A percentile compares a stretch with the other conserved stretches of the same genome.
These are phyloP conservation scores for Stephanocyclus meneghinianus DNA, from an alignment of 352 stramenopile genomes.

Conservation along the genomic window DNA sequence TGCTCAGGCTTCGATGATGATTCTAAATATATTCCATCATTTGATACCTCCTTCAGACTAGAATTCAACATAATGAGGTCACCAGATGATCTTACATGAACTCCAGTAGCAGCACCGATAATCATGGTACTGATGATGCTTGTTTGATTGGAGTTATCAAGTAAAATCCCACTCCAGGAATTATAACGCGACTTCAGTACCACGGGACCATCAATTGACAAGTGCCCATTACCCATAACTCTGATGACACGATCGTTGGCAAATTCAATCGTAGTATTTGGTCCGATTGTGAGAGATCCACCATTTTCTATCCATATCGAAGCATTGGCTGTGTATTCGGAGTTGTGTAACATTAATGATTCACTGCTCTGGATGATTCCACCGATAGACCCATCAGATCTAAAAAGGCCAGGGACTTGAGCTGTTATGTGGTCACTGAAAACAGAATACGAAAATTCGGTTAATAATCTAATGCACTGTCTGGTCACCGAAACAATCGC, in stretches of 20 bases:
- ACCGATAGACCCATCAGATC: slow-evolving; percentile 17
- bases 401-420: slow-evolving; percentile 10
- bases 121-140: not conserved
- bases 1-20: not conserved
- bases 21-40: slow-evolving; percentile 2
- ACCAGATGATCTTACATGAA: not conserved
- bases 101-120: not conserved
- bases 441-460: not conserved
- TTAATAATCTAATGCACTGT: not conserved
- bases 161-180: slow-evolving; percentile 8
- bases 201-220: not conserved
- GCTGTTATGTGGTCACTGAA: not conserved
- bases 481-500: not conserved
- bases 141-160: not conserved
- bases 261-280: slow-evolving; percentile 15
- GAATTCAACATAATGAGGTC: not conserved
- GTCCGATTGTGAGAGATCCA: slow-evolving; percentile 3
- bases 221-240: not conserved
- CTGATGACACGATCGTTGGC: not conserved
- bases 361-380: not conserved
- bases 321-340: slow-evolving; percentile 4
- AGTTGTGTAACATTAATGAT: not conserved
- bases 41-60: not conserved
- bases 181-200: not conserved
- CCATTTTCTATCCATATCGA: slow-evolving; percentile 7